Base-by-base conservation (phyloP, 2,329 filamentous ascomycete genomes). In the Nectriaceae sp. region DNA sequence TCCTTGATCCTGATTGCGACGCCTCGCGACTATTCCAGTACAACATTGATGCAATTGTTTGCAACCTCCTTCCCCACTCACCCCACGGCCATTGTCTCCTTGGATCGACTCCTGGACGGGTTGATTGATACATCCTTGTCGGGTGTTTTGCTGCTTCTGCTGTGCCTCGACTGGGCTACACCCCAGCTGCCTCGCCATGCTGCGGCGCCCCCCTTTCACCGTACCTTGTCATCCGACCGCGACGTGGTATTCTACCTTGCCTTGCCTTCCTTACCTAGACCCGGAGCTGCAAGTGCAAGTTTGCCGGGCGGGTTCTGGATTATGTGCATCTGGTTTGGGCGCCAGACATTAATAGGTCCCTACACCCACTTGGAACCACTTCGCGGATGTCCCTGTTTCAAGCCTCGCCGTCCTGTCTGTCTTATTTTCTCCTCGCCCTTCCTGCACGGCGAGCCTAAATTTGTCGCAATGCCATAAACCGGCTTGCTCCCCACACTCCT, bases 321-420 rank as follows among this genome's bases (percentile, higher is more conserved):
- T 54, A 58, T 57, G 51, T 60, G 50, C 49, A 55, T 52, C 55
- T 57, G 56, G 54, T 50, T 54, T 39, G 20, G 53, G 55, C n/a
- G n/a, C 53, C 58, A 38, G 52, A 55, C 58, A 61, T 63, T 63
- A 63, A 63, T 61, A 63, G 60, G 58, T 60, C 53, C 51, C 46
- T 49, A 42, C 55, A 53, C 53, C 60, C 59, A 49, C 52, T 49
- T 35, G n/a, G 54, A 42, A 47, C 51, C 40, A 46, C 56, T 48
- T 42, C 48, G 59, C 57, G 46, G 47, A 47, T 48, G 49, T 54
- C 49, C 55, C 61, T 62, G 60, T 62, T 62, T 62, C 60, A 60
- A 60, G 48, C 54, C 49, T 55, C 54, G 45, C 61, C 47, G 42
- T 59, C 48, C 46, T 46, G 40, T 44, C 50, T 47, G 46, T 46